These are phyloP conservation scores for Populus davidiana DNA, from an alignment of 345 rosid species.

Conservation along the genomic window DNA sequence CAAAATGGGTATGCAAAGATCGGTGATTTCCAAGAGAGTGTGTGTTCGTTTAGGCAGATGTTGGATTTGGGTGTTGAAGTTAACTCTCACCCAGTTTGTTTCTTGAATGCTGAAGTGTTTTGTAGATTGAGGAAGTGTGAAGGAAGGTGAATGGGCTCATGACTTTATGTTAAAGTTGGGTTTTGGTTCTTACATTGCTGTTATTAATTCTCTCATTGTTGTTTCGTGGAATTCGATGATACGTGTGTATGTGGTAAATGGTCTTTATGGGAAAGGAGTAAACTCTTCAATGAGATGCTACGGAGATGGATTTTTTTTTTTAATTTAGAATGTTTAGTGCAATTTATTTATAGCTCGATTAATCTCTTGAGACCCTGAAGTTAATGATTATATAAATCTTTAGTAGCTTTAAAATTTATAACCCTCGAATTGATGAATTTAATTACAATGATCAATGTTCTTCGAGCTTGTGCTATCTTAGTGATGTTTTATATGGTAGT, in stretches of 20 bases:
- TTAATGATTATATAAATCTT: too few relatives aligned
- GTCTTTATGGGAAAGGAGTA: slow-evolving; percentile 39
- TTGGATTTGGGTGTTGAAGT: slow-evolving; percentile 38
- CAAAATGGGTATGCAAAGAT: slow-evolving; percentile 45
- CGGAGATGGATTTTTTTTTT: too few relatives aligned
- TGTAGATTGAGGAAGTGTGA: slow-evolving; percentile 34
- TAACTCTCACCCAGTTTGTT: slow-evolving; percentile 44
- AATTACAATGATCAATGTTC: slow-evolving; percentile 37
- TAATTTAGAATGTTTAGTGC: too few relatives aligned
- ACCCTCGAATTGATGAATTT: accelerated
- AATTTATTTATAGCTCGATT: too few relatives aligned
- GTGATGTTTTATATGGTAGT: slow-evolving; percentile 34
- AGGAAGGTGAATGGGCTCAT: slow-evolving; percentile 56
- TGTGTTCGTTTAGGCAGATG: slow-evolving; percentile 48
- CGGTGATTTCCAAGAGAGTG: slow-evolving; percentile 46
- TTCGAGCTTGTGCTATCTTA: slow-evolving; percentile 50
- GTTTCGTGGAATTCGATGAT: slow-evolving; percentile 70
- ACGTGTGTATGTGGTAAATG: slow-evolving; percentile 47
- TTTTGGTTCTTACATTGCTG: slow-evolving; percentile 36
- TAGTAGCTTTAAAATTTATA: too few relatives aligned
- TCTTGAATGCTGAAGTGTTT: slow-evolving; percentile 57
- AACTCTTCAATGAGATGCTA: slow-evolving; percentile 31
- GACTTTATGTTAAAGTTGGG: slow-evolving; percentile 52
- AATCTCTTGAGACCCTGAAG: accelerated
- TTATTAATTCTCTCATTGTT: slow-evolving; percentile 49